Base-by-base conservation (phyloP, 352 stramenopile genomes). In the Pythium guiyangense region DNA sequence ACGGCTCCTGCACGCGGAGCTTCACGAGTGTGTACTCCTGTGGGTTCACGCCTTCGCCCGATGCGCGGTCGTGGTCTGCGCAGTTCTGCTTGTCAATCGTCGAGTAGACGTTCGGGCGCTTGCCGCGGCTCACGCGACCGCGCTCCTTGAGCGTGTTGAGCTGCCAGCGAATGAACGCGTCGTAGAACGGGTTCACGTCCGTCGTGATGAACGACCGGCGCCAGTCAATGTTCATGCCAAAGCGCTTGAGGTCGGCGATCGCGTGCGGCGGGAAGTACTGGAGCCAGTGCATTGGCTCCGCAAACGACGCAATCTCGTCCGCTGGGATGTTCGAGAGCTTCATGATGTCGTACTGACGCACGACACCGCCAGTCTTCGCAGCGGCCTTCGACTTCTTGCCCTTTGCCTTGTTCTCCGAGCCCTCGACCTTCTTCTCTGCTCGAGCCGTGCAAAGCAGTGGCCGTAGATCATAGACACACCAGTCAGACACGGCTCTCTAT, bases 21-120 rank as follows among this genome's bases (percentile, higher is more conserved):
- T 99, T 99, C 64, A 99, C 96, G 59, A 99, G 79, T 48, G 97
- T 99, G 81, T 99, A 99, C 74, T 99, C 97, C 74, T 99, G 97
- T 0, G 98, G 97, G 34, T 88, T 86, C n/a, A 99, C 97, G 51
- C 97, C 97, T 79, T 99, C 97, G 46, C 98, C 98, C 37, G 93
- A 97, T 4, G 92, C 94, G 44, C 98, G 92, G 70, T 99, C 97
- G 76, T 99, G 98, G 77, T 99, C 97, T 1, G 97, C 96, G 69
- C 98, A 99, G 47, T 97, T 97, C 65, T 99, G 98, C 63, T 96
- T 94, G 73, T 99, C 97, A 34, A 99, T 62, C 35, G 98, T 92
- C 31, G 96, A 99, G 78, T 96, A 99, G 17, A 99, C 94, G 67
- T 98, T 99, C 52, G 98, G 97, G 37, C 98, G 86, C 71, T 99